phyloP scores from a whole-genome alignment of 345 rosid genomes.

The Murraya koenigii region DNA sequence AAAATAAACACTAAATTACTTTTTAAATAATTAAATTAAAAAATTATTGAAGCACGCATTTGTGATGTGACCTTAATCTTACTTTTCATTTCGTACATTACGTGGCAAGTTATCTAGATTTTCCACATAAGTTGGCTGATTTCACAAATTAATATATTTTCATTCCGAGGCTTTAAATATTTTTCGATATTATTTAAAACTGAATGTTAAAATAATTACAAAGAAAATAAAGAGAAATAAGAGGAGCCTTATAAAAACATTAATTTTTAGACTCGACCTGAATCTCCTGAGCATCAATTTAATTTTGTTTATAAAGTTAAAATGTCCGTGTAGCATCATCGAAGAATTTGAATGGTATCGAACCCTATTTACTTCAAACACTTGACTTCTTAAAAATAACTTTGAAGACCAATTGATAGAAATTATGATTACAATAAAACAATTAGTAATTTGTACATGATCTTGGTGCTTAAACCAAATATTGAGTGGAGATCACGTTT shows the following conservation, averaged over 20 bases:
- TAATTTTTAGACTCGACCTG: neutral
- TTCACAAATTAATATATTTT: neutral
- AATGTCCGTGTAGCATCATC: neutral
- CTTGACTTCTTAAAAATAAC: neutral
- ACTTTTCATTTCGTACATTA: neutral
- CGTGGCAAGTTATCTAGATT: neutral
- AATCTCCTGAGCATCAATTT: neutral
- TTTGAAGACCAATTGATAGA: neutral
- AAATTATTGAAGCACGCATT: neutral
- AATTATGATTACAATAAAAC: neutral
- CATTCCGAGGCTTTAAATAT: neutral
- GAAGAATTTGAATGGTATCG: neutral
- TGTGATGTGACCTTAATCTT: no score
- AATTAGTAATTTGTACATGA: neutral
- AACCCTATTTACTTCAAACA: neutral
- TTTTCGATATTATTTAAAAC: neutral
- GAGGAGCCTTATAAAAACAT: neutral
- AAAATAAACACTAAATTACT: no score
- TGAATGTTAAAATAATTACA: neutral
- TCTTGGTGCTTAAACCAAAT: neutral
- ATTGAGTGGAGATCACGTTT: conserved; percentile 18
- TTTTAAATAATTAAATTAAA: no score
- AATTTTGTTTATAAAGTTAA: neutral
- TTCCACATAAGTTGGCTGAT: neutral
- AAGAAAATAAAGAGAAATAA: neutral